These are phyloP conservation scores for Inonotus hispidus DNA, from an alignment of 1,284 basidiomycete species.

Conservation along the genomic window DNA sequence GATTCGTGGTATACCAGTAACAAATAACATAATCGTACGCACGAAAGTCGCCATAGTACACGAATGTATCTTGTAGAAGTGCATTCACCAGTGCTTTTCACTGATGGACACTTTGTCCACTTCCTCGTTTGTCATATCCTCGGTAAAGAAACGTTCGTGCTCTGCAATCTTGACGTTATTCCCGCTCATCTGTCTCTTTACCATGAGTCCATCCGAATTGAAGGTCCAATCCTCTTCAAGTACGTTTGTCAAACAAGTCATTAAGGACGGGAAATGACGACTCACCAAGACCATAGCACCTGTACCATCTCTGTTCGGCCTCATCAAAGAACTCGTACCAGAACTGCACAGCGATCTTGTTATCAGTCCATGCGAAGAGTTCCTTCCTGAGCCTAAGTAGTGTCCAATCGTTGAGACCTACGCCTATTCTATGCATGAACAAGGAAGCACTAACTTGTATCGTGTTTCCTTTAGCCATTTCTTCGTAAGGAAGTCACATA, in stretches of 20 bases:
- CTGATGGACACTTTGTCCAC: conserved; percentile 26
- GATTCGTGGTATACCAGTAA: no score
- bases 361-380: conserved; percentile 50
- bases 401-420: background rate
- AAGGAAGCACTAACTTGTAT: conserved; percentile 24
- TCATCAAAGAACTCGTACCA: conserved; percentile 55
- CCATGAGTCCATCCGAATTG: conserved; percentile 47
- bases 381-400: conserved; percentile 45
- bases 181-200: conserved; percentile 51
- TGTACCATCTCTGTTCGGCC: conserved; percentile 42
- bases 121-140: conserved; percentile 29
- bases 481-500: conserved; percentile 44
- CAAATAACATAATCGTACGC: no score
- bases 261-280: background rate
- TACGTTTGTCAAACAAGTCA: background rate
- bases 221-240: conserved; percentile 53
- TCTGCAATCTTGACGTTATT: conserved; percentile 49
- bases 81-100: conserved; percentile 30
- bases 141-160: conserved; percentile 53
- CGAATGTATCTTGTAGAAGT: background rate
- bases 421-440: background rate
- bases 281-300: conserved; percentile 50
- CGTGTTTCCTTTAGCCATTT: conserved; percentile 52
- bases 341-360: conserved; percentile 59
- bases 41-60: no score